Evolutionary conservation across 1,284 basidiomycete genomes (phyloP).

Genomic region (Inonotus hispidus): DNA sequence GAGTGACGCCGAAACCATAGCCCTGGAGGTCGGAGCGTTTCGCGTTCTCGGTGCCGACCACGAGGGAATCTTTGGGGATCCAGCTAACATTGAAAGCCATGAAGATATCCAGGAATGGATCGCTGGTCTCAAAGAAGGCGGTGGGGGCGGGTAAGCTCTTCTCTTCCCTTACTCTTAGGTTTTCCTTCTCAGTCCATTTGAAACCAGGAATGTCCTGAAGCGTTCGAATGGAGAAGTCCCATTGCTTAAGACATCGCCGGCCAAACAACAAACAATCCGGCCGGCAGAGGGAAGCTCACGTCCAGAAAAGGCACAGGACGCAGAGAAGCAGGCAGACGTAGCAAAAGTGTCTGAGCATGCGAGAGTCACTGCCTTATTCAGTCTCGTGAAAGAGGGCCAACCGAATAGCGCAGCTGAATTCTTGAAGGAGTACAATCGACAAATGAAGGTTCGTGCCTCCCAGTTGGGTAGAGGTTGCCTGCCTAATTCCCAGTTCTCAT

Average conservation of each 20-base stretch:
- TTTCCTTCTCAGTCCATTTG: background rate
- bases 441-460: constrained; percentile 1
- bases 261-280: background rate
- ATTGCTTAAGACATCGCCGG: background rate
- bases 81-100: constrained; percentile 5
- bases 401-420: background rate
- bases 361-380: background rate
- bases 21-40: constrained; percentile 11
- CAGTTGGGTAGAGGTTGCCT: background rate
- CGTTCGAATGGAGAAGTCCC: background rate
- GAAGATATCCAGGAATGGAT: constrained; percentile 16
- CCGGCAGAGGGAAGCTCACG: background rate
- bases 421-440: constrained; percentile 5
- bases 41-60: constrained; percentile 8
- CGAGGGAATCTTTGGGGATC: constrained; percentile 14
- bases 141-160: constrained; percentile 12
- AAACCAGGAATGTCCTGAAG: constrained; percentile 15
- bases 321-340: background rate
- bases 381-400: background rate
- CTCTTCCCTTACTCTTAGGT: background rate
- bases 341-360: background rate
- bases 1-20: constrained; percentile 1
- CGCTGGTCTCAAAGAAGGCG: constrained; percentile 7
- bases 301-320: background rate
- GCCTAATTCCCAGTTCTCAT: background rate